phyloP scores from a whole-genome alignment of 495 filamentous ascomycete species.

The Immersiella caudata region DNA sequence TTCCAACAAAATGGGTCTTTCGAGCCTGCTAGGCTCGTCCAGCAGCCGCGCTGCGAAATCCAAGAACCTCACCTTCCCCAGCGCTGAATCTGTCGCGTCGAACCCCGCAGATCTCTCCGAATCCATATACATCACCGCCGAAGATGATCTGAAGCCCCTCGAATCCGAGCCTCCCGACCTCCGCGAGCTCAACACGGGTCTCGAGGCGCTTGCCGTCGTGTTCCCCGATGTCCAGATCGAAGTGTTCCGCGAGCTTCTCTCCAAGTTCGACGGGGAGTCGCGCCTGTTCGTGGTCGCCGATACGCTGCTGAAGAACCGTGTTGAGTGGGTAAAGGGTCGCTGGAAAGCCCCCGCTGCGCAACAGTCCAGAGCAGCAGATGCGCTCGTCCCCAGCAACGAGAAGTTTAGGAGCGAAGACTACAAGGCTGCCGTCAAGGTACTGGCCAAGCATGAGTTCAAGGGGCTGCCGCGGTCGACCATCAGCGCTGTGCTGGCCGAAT shows the following conservation, averaged over 20 bases:
- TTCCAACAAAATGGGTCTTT: constrained; percentile 32
- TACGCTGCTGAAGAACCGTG: constrained; percentile 75
- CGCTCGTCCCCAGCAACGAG: constrained; percentile 65
- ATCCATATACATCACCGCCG: constrained; percentile 51
- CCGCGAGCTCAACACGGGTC: constrained; percentile 71
- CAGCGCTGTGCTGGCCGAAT: constrained; percentile 85
- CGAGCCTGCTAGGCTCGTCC: constrained; percentile 29
- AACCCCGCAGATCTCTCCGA: constrained; percentile 3
- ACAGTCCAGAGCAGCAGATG: constrained; percentile 25
- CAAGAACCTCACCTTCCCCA: constrained; percentile 22
- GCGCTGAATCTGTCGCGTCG: constrained; percentile 13
- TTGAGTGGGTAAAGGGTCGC: constrained; percentile 72
- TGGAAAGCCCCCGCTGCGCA: constrained; percentile 56
- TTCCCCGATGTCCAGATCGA: constrained; percentile 89
- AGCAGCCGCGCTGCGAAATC: constrained; percentile 23
- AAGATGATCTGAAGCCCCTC: constrained; percentile 45
- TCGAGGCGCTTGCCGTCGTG: constrained; percentile 70
- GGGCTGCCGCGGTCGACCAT: constrained; percentile 77
- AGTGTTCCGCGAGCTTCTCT: constrained; percentile 89
- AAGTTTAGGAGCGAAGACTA: constrained; percentile 74
- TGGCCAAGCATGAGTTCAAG: constrained; percentile 77
- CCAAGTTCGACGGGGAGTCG: constrained; percentile 79
- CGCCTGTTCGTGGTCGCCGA: constrained; percentile 84
- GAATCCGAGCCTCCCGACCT: constrained; percentile 59
- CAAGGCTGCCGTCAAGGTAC: constrained; percentile 65